Evolutionary conservation across 345 rosid genomes (phyloP).

Genomic region (Aethionema arabicum): DNA sequence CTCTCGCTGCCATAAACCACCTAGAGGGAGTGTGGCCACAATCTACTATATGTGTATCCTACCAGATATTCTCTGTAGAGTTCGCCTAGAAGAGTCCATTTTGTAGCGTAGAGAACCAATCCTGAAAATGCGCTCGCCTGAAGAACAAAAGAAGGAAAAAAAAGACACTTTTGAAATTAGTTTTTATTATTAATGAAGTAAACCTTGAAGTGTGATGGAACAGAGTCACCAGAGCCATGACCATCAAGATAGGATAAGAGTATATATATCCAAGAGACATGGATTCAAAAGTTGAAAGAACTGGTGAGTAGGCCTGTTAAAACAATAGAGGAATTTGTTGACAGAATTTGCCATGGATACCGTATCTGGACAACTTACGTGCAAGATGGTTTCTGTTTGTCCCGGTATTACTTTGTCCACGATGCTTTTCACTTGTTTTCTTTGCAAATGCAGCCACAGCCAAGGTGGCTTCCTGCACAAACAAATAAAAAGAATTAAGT

Average conservation of each 20-base stretch:
- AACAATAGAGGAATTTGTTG: constrained; percentile 9
- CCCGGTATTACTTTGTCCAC: constrained; percentile 37
- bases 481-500: constrained; percentile 7
- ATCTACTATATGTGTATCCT: constrained; percentile 12
- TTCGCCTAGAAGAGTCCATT: constrained; percentile 89
- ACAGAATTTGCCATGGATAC: constrained; percentile 30
- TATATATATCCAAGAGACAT: constrained; percentile 18
- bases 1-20: constrained; percentile 21
- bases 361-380: constrained; percentile 46
- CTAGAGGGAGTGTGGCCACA: constrained; percentile 20
- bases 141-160: constrained; percentile 22
- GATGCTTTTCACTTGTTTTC: constrained; percentile 61
- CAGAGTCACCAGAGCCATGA: constrained; percentile 5
- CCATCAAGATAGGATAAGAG: constrained; percentile 19
- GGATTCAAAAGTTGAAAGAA: constrained; percentile 27
- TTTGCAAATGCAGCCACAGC: constrained; percentile 84
- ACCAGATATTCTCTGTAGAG: constrained; percentile 90
- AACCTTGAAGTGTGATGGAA: constrained; percentile 13
- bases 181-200: background rate
- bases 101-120: constrained; percentile 78
- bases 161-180: background rate
- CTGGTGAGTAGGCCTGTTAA: constrained; percentile 25
- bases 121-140: constrained; percentile 83
- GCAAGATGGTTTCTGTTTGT: constrained; percentile 44
- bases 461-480: constrained; percentile 74